Evolutionary conservation across 2,329 filamentous ascomycete species (phyloP), one percentile per base, ranked within the genome.

Genomic region (Ceratocystiopsis brevicomis): DNA sequence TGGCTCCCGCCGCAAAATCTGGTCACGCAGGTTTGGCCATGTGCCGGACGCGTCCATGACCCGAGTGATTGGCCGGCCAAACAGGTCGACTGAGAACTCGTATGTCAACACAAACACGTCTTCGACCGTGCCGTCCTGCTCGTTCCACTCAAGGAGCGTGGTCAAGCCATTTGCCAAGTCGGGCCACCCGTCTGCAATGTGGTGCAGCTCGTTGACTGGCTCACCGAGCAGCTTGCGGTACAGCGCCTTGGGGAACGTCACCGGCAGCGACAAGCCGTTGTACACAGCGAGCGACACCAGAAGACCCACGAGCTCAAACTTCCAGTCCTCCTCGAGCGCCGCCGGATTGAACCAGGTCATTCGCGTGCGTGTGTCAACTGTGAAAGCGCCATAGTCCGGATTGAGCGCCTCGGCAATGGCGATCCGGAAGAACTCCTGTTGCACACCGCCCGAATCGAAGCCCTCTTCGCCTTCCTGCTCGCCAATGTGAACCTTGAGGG

Each of bases 401-500:
- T 84, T 69, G 39, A 96, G 69, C 4, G 81, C 82, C 54, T 93
- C 79, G 1, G 75, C 74, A 51, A 95, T 77, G 16, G 83, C 76
- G 25, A 95, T 62, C 15, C 85, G 76, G 62, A 98, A 96, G 57
- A 94, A 96, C 50, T 98, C 90, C 56, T 94, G 87, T 53, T 95
- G 88, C 1, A 98, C 87, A 49, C 90, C 90, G 38, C 90, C 90
- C 40, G 88, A 85, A 57, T 98, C 90, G 33, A 92, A 75, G 0
- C 90, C 90, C 56, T 92, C 78, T 58, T 96, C 90, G 30, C 85
- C 84, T 43, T 69, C 68, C 33, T 84, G 78, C 55, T 85, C 80
- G 4, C 86, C 86, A 45, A 96, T 73, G 41, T 84, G 78, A 10
- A 98, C 79, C 53, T 94, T 94, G 33, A 98, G 62, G 1, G 90